These are phyloP conservation scores for Eucalyptus cladocalyx DNA, from an alignment of 345 rosid genomes.

Conservation along the genomic window DNA sequence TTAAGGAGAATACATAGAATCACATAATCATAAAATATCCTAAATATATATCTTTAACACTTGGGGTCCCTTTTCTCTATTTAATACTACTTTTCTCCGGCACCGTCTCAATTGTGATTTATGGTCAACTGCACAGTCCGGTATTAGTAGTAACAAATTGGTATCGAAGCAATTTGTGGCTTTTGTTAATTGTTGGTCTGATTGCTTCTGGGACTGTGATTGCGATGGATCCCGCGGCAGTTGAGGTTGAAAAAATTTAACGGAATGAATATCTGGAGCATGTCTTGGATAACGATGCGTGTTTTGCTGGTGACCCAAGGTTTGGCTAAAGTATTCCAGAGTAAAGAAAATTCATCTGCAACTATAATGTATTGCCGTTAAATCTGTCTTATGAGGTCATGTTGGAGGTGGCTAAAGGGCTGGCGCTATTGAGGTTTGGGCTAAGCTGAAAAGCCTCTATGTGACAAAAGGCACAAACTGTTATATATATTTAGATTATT, in stretches of 20 bases:
- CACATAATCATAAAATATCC: no score
- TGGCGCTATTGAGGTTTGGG: neutral
- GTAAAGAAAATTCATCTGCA: neutral
- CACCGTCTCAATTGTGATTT: neutral
- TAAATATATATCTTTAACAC: neutral
- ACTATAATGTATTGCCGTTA: neutral
- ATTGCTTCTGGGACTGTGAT: neutral
- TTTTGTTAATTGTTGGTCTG: neutral
- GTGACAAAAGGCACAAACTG: neutral
- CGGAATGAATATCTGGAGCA: neutral
- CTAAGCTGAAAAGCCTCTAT: neutral
- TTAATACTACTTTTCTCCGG: neutral
- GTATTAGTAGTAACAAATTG: neutral
- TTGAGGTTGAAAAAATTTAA: neutral
- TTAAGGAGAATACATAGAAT: no score
- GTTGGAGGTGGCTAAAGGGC: neutral
- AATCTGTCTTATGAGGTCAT: neutral
- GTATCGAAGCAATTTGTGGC: neutral
- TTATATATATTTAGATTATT: neutral
- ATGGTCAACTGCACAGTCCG: neutral
- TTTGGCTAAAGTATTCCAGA: neutral
- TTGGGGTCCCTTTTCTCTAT: neutral
- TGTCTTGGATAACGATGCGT: neutral
- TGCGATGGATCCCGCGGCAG: neutral
- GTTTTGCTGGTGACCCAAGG: neutral